Conservation (phyloP, 371 early-diverging fungal genomes). For the Apophysomyces elegans region DNA sequence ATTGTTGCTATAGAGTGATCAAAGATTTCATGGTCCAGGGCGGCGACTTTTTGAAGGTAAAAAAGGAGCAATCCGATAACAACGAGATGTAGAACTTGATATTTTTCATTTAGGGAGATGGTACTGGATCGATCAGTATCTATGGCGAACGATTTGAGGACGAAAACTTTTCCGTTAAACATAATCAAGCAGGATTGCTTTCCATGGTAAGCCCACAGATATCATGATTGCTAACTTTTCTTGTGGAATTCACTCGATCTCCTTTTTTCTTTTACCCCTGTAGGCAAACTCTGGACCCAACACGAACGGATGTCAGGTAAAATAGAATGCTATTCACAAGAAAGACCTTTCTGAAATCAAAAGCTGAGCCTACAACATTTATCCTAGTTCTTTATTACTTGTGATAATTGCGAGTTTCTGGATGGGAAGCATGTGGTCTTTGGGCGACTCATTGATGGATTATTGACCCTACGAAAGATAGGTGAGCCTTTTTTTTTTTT, state of each 20-base stretch:
- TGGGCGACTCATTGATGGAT: constrained; percentile 89
- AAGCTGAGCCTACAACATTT: neutral
- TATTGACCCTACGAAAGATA: constrained; percentile 88
- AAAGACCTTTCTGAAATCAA: neutral
- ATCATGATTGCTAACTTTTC: constrained; percentile 30
- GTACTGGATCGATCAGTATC: constrained; percentile 96
- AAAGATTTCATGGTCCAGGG: constrained; percentile 99
- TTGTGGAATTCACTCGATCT: neutral
- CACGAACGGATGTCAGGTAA: constrained; percentile 92
- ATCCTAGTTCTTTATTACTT: constrained; percentile 93
- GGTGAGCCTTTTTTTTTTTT: constrained; percentile 27
- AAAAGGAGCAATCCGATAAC: constrained; percentile 11
- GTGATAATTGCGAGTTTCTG: constrained; percentile 84
- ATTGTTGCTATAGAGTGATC: constrained; percentile 66
- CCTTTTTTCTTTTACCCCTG: too few relatives aligned
- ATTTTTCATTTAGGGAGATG: constrained; percentile 77
- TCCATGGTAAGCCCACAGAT: constrained; percentile 81
- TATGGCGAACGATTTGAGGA: constrained; percentile 96
- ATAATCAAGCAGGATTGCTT: constrained; percentile 88
- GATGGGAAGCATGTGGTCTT: constrained; percentile 94
- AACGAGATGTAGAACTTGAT: neutral
- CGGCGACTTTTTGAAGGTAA: constrained; percentile 93
- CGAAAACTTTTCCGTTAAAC: constrained; percentile 96
- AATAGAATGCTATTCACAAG: neutral
- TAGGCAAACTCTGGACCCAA: constrained; percentile 93